Percentiles rank a stretch among this genome's conserved stretches.
These are phyloP conservation scores for Fusarium tricinctum DNA, from an alignment of 2,329 filamentous ascomycete genomes.

Conservation along the genomic window DNA sequence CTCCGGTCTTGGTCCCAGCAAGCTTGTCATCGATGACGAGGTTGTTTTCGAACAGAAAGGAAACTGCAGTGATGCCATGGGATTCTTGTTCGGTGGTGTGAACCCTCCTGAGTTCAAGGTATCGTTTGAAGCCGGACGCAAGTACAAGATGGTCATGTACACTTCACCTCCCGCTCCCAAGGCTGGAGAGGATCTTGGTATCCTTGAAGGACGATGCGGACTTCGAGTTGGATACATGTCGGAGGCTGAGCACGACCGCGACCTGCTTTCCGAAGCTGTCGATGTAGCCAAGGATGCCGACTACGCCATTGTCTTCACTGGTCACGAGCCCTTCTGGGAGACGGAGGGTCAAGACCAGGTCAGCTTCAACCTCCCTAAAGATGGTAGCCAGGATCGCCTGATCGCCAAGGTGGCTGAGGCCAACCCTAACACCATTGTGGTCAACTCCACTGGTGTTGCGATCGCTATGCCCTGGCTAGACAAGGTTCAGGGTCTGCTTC, in stretches of 20 bases:
- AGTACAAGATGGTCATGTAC: constrained; percentile 52
- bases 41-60: constrained; percentile 52
- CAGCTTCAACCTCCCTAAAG: constrained; percentile 76
- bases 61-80: constrained; percentile 54
- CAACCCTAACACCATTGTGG: constrained; percentile 71
- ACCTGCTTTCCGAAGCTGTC: constrained; percentile 64
- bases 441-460: constrained; percentile 75
- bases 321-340: constrained; percentile 67
- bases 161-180: constrained; percentile 50
- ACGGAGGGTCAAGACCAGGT: constrained; percentile 76
- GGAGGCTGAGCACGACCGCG: constrained; percentile 53
- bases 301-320: constrained; percentile 68
- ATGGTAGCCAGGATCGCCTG: constrained; percentile 70
- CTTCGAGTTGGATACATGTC: constrained; percentile 53
- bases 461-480: constrained; percentile 70
- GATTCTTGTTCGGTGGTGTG: constrained; percentile 52
- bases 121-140: constrained; percentile 47
- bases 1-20: constrained; percentile 52
- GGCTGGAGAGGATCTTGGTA: constrained; percentile 48
- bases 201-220: constrained; percentile 53
- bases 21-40: constrained; percentile 52
- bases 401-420: constrained; percentile 68
- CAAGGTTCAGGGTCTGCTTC: constrained; percentile 71
- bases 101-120: constrained; percentile 52
- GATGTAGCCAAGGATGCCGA: constrained; percentile 71